Base-by-base conservation (phyloP, 768 basidiomycete genomes). In the Tubosaeta sp. region DNA sequence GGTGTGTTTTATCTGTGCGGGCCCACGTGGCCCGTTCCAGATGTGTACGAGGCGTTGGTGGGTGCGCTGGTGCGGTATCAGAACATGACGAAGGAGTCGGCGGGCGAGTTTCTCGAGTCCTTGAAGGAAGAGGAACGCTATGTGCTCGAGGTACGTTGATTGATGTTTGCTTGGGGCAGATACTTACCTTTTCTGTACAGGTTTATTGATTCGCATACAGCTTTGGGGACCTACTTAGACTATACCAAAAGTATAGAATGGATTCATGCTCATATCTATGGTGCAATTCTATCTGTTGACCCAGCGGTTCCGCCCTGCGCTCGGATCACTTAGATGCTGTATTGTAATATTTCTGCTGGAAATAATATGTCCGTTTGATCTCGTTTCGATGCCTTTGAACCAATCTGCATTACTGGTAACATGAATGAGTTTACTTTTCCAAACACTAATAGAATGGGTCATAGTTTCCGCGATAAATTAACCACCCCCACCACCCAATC, bases 21-120 rank as follows among this genome's bases (percentile, higher is more conserved):
- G 24, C 96, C 95, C 32, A 98, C 95, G 24, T 96, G 94, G 95
- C 96, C 96, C n/a, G 95, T 98, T 19, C 94, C 96, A 2, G 96
- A 98, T 63, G 93, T 99, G 6, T 95, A 90, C 62, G 87, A 95
- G 69, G 90, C 96, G 0, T 76, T 99, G 44, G 86, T 94, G 19
- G 82, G 82, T 18, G 88, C 92, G 3, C 73, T 97, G 55, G 79
- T 78, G 24, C 82, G 83, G 64, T 83, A 84, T 61, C 83, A 85
- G 53, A 83, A 83, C 14, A 73, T 81, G 65, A 77, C 82, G 12
- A 71, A 75, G 40, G 76, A 80, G 49, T 66, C 75, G 32, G 96
- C 95, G 3, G 90, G 86, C 34, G 80, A 79, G 47, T 93, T 84
- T 67, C 73, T 99, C 25, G 94, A 98, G 72, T 75, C 83, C 40